Percentiles rank a stretch among this genome's conserved stretches.
phyloP scores from a whole-genome alignment of 768 basidiomycete species.

The Phylloporus rhodoxanthus region DNA sequence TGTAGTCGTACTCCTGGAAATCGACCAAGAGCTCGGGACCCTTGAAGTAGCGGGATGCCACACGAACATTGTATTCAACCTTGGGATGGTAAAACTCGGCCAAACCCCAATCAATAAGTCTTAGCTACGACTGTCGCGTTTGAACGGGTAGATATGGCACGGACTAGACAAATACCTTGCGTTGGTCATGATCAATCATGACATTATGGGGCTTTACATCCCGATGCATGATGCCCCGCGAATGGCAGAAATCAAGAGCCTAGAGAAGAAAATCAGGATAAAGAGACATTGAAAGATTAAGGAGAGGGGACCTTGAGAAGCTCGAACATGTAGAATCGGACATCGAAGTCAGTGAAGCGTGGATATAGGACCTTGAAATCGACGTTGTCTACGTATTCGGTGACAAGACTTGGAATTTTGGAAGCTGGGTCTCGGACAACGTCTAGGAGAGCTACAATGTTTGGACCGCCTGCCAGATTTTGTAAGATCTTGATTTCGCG shows the following conservation, averaged over 20 bases:
- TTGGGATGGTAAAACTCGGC: conserved; percentile 98
- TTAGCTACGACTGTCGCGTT: conserved; percentile 49
- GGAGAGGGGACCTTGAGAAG: conserved; percentile 68
- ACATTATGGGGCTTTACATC: conserved; percentile 99
- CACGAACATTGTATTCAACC: conserved; percentile 96
- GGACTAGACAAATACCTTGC: conserved; percentile 54
- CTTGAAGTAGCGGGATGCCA: conserved; percentile 97
- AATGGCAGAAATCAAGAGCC: conserved; percentile 97
- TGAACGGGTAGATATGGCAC: conserved; percentile 9
- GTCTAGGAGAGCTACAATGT: conserved; percentile 88
- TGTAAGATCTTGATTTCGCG: conserved; percentile 97
- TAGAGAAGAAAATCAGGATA: conserved; percentile 23
- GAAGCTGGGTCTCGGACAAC: conserved; percentile 94
- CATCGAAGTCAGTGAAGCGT: conserved; percentile 91
- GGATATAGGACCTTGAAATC: conserved; percentile 97
- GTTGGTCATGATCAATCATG: conserved; percentile 98
- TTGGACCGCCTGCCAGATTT: conserved; percentile 93
- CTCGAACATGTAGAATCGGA: conserved; percentile 95
- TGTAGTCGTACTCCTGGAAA: conserved; percentile 98
- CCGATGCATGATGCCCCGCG: conserved; percentile 97
- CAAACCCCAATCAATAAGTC: conserved; percentile 97
- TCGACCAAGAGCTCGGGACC: conserved; percentile 95
- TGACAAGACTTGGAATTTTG: conserved; percentile 94
- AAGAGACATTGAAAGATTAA: conserved; percentile 1
- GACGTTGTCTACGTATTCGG: conserved; percentile 97